Conservation (phyloP, 2,329 filamentous ascomycete species). For the Pestalotiopsis sp. region DNA sequence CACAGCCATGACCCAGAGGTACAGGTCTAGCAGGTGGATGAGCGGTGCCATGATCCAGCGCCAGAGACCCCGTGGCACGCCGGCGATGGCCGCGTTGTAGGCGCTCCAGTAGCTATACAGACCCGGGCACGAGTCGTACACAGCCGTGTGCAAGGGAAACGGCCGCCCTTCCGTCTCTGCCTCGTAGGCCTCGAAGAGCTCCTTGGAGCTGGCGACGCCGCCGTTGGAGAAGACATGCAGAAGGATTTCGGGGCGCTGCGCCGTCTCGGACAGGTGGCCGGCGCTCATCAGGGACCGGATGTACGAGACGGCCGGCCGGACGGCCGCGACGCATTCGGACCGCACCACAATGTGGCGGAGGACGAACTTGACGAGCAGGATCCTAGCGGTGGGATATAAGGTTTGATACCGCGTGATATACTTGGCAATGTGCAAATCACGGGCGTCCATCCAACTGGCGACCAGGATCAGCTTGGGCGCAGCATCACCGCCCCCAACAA, state of each 20-base stretch:
- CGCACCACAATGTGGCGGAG: constrained; percentile 38
- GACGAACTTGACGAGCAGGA: constrained; percentile 49
- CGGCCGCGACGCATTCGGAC: constrained; percentile 32
- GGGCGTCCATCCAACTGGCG: constrained; percentile 54
- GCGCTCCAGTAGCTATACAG: constrained; percentile 40
- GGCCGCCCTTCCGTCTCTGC: constrained; percentile 22
- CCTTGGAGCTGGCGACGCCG: constrained; percentile 44
- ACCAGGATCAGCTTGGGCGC: constrained; percentile 50
- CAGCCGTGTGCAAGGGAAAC: constrained; percentile 44
- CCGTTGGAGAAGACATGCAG: constrained; percentile 58
- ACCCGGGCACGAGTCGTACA: constrained; percentile 54
- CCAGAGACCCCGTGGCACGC: constrained; percentile 34
- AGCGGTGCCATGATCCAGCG: constrained; percentile 34
- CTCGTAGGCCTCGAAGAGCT: constrained; percentile 38
- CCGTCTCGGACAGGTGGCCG: constrained; percentile 21
- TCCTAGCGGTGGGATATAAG: constrained; percentile 45
- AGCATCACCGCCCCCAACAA: neutral
- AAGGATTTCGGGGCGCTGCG: constrained; percentile 38
- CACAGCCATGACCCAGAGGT: constrained; percentile 32
- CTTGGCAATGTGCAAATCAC: constrained; percentile 53
- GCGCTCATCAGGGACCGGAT: constrained; percentile 35
- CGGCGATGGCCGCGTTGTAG: constrained; percentile 41
- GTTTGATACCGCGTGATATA: constrained; percentile 49
- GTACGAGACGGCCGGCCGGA: constrained; percentile 42
- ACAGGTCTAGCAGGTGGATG: constrained; percentile 34